A percentile compares a stretch with the other conserved stretches of the same genome.
These are phyloP conservation scores for Erodium maritimum DNA, from an alignment of 345 rosid species.

Conservation along the genomic window DNA sequence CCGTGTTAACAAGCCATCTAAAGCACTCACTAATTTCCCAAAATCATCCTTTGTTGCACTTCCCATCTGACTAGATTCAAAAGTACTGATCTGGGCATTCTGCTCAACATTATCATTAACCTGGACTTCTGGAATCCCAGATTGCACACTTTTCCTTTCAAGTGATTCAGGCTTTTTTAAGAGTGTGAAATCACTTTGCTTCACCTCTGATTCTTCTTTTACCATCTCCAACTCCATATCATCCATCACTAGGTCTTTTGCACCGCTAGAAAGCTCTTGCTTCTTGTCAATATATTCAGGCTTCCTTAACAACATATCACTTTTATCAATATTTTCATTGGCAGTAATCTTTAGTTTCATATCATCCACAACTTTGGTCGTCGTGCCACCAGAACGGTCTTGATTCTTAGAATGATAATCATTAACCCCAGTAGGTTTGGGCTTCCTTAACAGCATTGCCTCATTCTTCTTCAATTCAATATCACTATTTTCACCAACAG, in stretches of 20 bases:
- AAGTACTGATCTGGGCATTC: no score
- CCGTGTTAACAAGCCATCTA: background rate
- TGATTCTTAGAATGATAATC: background rate
- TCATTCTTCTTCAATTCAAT: conserved; percentile 7
- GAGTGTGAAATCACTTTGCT: conserved; percentile 33
- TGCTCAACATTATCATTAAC: background rate
- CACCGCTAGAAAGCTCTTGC: background rate
- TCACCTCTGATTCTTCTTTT: conserved; percentile 17
- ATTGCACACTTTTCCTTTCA: conserved; percentile 14
- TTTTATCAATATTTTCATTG: conserved; percentile 4
- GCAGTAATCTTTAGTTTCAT: background rate
- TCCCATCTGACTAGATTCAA: no score
- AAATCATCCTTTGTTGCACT: background rate
- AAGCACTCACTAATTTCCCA: background rate
- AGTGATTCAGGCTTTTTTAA: conserved; percentile 37
- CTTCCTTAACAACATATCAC: background rate
- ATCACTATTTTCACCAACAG: conserved; percentile 11
- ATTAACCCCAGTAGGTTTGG: background rate
- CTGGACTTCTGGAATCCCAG: conserved; percentile 9
- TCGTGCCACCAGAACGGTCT: background rate
- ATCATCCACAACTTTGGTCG: background rate
- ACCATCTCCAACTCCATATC: conserved; percentile 4
- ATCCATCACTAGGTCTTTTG: background rate
- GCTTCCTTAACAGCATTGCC: background rate
- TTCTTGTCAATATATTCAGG: background rate